Evolutionary conservation across 176 grass and related monocot species (phyloP), one percentile per base, ranked within the genome.

Genomic region (Cenchrus fungigraminus): DNA sequence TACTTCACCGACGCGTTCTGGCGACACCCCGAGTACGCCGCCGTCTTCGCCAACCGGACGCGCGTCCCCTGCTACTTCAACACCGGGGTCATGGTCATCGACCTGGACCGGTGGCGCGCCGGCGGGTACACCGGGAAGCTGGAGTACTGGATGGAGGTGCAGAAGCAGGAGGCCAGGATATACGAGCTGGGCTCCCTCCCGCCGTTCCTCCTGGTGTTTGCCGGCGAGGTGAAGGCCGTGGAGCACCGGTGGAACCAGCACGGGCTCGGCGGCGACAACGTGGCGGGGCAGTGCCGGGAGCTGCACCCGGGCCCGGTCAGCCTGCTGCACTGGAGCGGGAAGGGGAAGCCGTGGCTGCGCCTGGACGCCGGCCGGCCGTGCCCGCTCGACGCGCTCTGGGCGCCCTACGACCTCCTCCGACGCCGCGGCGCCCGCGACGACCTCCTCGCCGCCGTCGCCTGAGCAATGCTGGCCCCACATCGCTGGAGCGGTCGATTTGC

Each of bases 241-340:
- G 91, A 94, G 84, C 97, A 99, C 84, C 78, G 90, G 22, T 99
- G 97, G 97, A 99, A 99, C 90, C 97, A 99, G 86, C 97, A 99
- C 79, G 97, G 97, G 8, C 97, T 99, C 60, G 97, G 94, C 22
- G 97, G 97, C 0, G 97, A 99, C 83, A 99, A 99, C 88, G 89
- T 94, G 16, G 93, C 89, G 56, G 94, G 97, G 0, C 88, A 94
- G 59, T 99, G 97, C 81, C 84, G 97, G 15, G 91, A 99, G 73
- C 90, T 99, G 69, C 94, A 99, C 59, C 97, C 94, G 11, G 97
- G 97, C 0, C 91, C 94, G 0, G 97, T 99, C 75, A 99, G 97
- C 80, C 84, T 99, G 50, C 89, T 99, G 77, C 97, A 99, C 87
- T 99, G 97, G 97, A 99, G 97, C 76, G 94, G 97, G 17, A 99